phyloP scores from a whole-genome alignment of 2,329 filamentous ascomycete genomes.

The Hypoxylon sp. region DNA sequence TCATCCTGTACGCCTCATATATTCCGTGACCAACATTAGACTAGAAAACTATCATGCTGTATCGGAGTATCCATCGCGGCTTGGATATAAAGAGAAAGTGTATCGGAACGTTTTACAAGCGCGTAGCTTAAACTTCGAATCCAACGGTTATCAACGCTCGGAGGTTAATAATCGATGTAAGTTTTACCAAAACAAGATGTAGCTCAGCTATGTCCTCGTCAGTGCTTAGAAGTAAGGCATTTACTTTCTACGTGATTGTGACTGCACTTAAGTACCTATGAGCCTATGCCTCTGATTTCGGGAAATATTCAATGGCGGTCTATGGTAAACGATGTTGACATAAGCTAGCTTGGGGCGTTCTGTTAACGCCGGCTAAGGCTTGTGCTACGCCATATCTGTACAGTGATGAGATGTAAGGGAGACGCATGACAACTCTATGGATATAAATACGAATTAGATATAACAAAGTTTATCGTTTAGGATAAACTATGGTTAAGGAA shows the following conservation, averaged over 20 bases:
- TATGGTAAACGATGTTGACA: background rate
- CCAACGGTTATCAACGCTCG: constrained; percentile 1
- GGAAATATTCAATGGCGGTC: no score
- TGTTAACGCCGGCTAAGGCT: background rate
- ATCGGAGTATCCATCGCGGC: no score
- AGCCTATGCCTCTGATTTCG: no score
- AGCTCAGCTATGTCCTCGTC: background rate
- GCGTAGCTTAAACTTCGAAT: constrained; percentile 3
- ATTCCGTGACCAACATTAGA: background rate
- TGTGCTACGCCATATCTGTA: background rate
- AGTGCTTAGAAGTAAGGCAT: background rate
- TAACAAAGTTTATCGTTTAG: background rate
- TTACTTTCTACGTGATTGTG: background rate
- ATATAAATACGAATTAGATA: background rate
- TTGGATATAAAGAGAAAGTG: no score
- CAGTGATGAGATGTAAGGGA: background rate
- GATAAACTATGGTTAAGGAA: background rate
- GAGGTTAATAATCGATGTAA: background rate
- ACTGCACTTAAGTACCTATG: background rate
- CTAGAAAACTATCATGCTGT: background rate
- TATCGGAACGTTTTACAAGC: constrained; percentile 19
- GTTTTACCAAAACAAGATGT: background rate
- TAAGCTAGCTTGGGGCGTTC: background rate
- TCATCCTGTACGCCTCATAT: background rate
- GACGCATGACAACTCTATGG: background rate